A percentile compares a stretch with the other conserved stretches of the same genome.
These are phyloP conservation scores for Aspergillus coremiiformis DNA, from an alignment of 495 filamentous ascomycete species.

Conservation along the genomic window DNA sequence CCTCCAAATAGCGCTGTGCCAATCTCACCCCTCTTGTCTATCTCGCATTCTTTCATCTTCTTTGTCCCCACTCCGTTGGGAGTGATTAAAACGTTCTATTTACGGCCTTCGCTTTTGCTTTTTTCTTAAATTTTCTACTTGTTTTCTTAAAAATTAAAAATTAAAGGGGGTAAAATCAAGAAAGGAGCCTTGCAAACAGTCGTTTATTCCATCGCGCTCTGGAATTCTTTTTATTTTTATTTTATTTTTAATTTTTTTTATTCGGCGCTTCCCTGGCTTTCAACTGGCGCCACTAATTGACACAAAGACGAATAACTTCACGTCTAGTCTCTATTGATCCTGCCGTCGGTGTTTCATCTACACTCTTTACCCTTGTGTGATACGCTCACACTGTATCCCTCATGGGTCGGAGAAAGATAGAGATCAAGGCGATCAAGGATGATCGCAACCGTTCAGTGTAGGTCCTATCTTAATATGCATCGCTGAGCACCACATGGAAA, in stretches of 20 bases:
- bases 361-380: conserved; percentile 5
- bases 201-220: conserved; percentile 3
- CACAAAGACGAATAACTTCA: conserved; percentile 8
- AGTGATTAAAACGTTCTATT: background rate
- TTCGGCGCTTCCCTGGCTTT: conserved; percentile 8
- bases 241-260: conserved; percentile 5
- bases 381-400: conserved; percentile 12
- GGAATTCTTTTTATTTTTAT: background rate
- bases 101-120: background rate
- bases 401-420: conserved; percentile 78
- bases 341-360: conserved; percentile 2
- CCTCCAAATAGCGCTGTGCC: conserved; percentile 2
- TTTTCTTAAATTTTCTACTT: background rate
- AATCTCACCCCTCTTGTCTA: conserved; percentile 2
- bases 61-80: conserved; percentile 1
- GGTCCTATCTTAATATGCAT: conserved; percentile 31
- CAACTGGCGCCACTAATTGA: conserved; percentile 12
- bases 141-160: background rate
- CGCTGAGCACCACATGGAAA: background rate
- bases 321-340: background rate
- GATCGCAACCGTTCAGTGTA: conserved; percentile 98
- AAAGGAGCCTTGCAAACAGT: background rate
- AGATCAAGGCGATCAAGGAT: conserved; percentile 99
- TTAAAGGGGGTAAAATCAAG: background rate
- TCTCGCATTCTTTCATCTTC: conserved; percentile 4